Evolutionary conservation across 371 early-diverging fungal species (phyloP), one percentile per base, ranked within the genome.

Genomic region (Mucor mucedo): DNA sequence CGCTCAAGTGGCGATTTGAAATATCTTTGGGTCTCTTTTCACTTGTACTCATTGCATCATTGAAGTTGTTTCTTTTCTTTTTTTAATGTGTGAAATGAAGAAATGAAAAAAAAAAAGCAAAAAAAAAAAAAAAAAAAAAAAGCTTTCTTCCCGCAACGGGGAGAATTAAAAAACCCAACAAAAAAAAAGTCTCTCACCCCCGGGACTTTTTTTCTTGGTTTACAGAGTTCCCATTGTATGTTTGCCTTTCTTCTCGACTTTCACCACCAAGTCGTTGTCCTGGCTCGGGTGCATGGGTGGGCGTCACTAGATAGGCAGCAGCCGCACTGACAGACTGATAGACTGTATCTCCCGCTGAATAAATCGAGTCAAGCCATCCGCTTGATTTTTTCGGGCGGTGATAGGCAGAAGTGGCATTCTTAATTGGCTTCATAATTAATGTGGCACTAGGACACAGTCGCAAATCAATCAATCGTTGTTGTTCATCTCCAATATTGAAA

Each of bases 361-460:
- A 55, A 14, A 71, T 54, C 33, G 73, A 73, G 21, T 60, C 66
- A 35, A 71, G 30, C 63, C 69, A 28, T 10, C 71, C 64, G 14
- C 52, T 32, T 27, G 21, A 32, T 4, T 55, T 16, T 2, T 40
- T 44, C 10, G 60, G 40, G 11, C 33, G n/a, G 2, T 28, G 41
- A 49, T 78, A 78, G 0, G 79, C 79, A 1, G 60, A 47, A 9
- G 66, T 64, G 1, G 71, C 70, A 50, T 78, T 75, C 27, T 65
- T 71, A 29, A 73, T 70, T 2, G 68, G 64, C 66, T 83, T 85
- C 73, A 85, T 75, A 4, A 85, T 80, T 9, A 85, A 59, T 5
- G 85, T 83, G 21, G 75, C 78, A 55, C 83, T 85, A 4, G 83
- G 85, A n/a, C 76, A 77, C 4, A 85, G 60, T 5, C 80, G 79